Evolutionary conservation across 73 alveolate species (phyloP), one percentile per base, ranked within the genome.

Genomic region (Paramecium caudatum): DNA sequence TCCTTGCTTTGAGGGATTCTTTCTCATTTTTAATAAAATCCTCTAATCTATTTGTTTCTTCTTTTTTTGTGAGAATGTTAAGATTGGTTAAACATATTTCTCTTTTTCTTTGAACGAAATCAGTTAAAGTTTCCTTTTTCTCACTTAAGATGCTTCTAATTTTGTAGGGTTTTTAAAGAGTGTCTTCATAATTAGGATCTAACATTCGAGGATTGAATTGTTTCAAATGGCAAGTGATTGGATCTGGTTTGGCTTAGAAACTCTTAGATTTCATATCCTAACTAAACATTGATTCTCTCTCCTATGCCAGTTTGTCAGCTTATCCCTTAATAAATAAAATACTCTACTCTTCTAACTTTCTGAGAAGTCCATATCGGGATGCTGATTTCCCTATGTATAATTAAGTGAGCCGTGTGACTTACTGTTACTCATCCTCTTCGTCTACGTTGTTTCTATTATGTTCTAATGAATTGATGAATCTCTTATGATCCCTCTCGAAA

Each of bases 1-100:
- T 83, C 61, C 92, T 61, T n/a, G 92, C 92, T 36, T 55, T 83
- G 13, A 83, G 61, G 0, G 92, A 83, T 32, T 83, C 92, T 55
- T 83, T 32, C 23, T 83, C 92, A 37, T 83, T 83, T n/a, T 83
- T 83, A 45, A 83, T 83, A 83, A 83, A 83, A 55, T 83, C 92
- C 23, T 83, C 92, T 9, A 83, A 65, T 17, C 92, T 27, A 34
- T 83, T 49, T 13, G 92, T 83, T 19, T 83, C 92, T 16, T 83
- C 92, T 61, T 83, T 83, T 55, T 83, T 83, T 55, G 80, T 83
- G 21, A 47, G 36, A 15, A 83, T 61, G 61, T 83, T 83, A 50
- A 83, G 50, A 83, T 83, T 83, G 9, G 92, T 39, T 47, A 83
- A 39, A 83, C 84, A 83, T 21, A 83, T 83, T 39, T 83, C 92